These are phyloP conservation scores for Starmerella bacillaris DNA, from an alignment of 805 yeast species.

Conservation along the genomic window DNA sequence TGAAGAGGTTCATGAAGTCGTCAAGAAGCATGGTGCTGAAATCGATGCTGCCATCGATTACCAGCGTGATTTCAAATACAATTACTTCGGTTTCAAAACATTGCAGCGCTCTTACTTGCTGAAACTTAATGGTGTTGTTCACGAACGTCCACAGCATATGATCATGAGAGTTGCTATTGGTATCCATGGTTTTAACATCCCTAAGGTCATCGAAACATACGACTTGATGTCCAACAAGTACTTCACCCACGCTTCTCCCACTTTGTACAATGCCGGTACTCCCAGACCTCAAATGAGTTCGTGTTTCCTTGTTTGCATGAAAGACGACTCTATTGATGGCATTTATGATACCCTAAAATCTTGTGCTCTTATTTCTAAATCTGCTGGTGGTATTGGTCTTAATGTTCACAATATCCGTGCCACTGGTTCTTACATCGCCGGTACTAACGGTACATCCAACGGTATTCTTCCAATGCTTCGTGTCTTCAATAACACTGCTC, in stretches of 20 bases:
- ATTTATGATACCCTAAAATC: constrained; percentile 77
- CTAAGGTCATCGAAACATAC: constrained; percentile 61
- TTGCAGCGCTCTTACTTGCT: constrained; percentile 71
- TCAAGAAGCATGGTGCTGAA: constrained; percentile 42
- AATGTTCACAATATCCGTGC: constrained; percentile 77
- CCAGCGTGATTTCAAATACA: constrained; percentile 59
- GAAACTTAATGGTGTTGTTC: constrained; percentile 42
- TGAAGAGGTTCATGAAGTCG: constrained; percentile 43
- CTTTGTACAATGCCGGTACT: constrained; percentile 85
- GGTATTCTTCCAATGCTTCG: constrained; percentile 94
- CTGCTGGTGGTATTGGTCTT: constrained; percentile 91
- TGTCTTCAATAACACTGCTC: constrained; percentile 87
- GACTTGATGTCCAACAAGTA: constrained; percentile 69
- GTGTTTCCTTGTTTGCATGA: constrained; percentile 79
- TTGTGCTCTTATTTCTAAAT: constrained; percentile 77
- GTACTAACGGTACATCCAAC: constrained; percentile 80
- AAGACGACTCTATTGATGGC: constrained; percentile 89
- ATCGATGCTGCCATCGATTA: constrained; percentile 57
- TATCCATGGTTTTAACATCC: constrained; percentile 56
- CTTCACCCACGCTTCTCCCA: constrained; percentile 91
- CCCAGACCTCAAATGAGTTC: constrained; percentile 73
- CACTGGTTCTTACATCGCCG: constrained; percentile 72
- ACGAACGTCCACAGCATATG: constrained; percentile 84
- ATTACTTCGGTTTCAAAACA: constrained; percentile 86
- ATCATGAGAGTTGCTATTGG: constrained; percentile 85